These are phyloP conservation scores for Saccharomyces hybrid DNA, from an alignment of 1,139 yeast genomes.

Conservation along the genomic window DNA sequence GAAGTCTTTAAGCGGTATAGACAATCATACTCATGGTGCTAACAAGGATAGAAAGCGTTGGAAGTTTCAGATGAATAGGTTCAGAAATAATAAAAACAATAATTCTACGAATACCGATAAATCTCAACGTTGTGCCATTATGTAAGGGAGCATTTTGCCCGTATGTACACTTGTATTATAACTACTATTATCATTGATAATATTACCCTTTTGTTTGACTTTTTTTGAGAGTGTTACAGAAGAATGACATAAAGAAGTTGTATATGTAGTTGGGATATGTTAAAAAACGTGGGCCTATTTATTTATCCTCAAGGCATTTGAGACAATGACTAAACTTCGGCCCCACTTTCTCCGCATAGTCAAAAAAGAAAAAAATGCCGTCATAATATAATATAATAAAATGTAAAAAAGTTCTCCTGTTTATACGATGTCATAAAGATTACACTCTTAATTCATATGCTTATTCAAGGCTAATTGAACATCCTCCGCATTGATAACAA, in stretches of 20 bases:
- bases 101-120: conserved; percentile 3
- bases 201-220: not conserved
- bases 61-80: conserved; percentile 16
- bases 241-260: not conserved
- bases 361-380: not conserved
- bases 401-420: not conserved
- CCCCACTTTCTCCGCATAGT: not conserved
- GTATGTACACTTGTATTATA: conserved; percentile 7
- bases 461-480: conserved; percentile 54
- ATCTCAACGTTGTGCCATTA: conserved; percentile 11
- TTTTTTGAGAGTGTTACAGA: not conserved
- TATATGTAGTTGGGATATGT: not conserved
- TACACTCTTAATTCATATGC: conserved; percentile 13
- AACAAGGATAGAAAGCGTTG: conserved; percentile 13
- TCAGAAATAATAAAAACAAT: conserved; percentile 11
- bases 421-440: not conserved
- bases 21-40: conserved; percentile 3
- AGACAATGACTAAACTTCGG: not conserved
- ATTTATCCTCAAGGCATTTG: not conserved
- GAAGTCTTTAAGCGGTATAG: conserved; percentile 14
- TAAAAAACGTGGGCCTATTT: not conserved
- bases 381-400: not conserved
- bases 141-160: conserved; percentile 5
- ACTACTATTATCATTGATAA: not conserved
- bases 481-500: conserved; percentile 71